Percentiles rank a stretch among this genome's conserved stretches.
Evolutionary conservation across 1,139 yeast genomes (phyloP).

Genomic region (Candida buenavistaensis): DNA sequence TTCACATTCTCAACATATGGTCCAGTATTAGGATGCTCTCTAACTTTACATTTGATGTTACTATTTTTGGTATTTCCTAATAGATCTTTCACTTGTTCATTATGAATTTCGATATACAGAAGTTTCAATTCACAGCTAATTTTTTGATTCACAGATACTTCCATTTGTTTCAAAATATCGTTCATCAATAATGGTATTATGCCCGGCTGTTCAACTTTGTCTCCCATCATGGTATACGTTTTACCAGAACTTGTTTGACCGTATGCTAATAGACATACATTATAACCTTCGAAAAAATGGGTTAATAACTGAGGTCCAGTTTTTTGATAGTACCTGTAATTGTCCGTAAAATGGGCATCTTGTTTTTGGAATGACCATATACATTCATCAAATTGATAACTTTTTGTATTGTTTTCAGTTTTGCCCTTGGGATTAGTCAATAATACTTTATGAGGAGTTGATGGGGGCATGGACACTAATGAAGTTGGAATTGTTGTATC

Average conservation of each 20-base stretch:
- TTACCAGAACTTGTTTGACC: constrained; percentile 81
- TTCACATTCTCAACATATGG: constrained; percentile 69
- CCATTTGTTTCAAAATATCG: constrained; percentile 50
- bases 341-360: constrained; percentile 43
- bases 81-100: constrained; percentile 67
- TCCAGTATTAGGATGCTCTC: constrained; percentile 62
- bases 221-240: constrained; percentile 75
- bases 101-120: constrained; percentile 71
- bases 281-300: constrained; percentile 67
- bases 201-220: constrained; percentile 46
- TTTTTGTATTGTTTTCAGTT: constrained; percentile 21
- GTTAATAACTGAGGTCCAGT: constrained; percentile 61
- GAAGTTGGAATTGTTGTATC: constrained; percentile 13
- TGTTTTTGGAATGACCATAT: constrained; percentile 53
- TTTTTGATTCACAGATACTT: constrained; percentile 37
- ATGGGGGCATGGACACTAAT: constrained; percentile 34
- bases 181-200: constrained; percentile 59
- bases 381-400: constrained; percentile 57
- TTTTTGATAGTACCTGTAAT: constrained; percentile 47
- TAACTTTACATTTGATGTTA: constrained; percentile 39
- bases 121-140: constrained; percentile 55
- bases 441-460: constrained; percentile 20
- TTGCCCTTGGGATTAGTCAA: constrained; percentile 21
- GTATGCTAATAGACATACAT: constrained; percentile 73
- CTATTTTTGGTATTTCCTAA: constrained; percentile 21